Evolutionary conservation across 192 early-diverging fungal genomes (phyloP), one percentile per base, ranked within the genome.

Genomic region (Coemansia erecta): DNA sequence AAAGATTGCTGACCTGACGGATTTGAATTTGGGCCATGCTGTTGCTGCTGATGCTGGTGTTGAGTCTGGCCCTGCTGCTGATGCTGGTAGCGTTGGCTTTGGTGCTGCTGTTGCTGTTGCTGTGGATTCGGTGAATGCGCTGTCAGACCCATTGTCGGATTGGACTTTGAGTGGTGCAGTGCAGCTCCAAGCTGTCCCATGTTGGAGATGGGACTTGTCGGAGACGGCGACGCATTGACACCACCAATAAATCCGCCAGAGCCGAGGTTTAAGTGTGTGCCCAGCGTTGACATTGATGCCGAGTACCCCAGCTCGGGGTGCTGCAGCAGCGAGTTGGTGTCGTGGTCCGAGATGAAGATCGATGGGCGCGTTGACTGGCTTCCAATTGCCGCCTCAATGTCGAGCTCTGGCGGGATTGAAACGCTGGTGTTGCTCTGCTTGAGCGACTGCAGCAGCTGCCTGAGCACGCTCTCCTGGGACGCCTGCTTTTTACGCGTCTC

Each of bases 401-500:
- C 75, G 26, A 78, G 61, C 14, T 78, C 75, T 28, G 64, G 35
- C 39, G 75, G 66, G 22, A 78, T 64, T 49, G 49, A 60, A 26
- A 65, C 41, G 53, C 54, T 64, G 45, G 60, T 19, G 51, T 53
- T 62, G 47, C 51, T 64, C 59, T 78, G 75, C 62, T 62, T 72
- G 26, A 78, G 64, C 6, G 68, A 66, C 43, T 78, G 75, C 61
- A 90, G 72, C 78, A 93, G 79, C 50, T 70, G 82, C 57, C 84
- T 85, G 48, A 91, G 81, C 41, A 86, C 58, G 50, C 77, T 77
- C 71, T 91, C 83, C 56, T 92, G 90, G 9, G 80, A 63, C 4
- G 66, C 70, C 69, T 90, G 88, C 65, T 86, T 89, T 58, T 84
- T 81, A 37, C 85, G 85, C 0, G 85, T 88, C 53, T 92, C 89